A percentile compares a stretch with the other conserved stretches of the same genome.
phyloP scores from a whole-genome alignment of 2,329 filamentous ascomycete genomes.

The Phyllosticta citribraziliensis region DNA sequence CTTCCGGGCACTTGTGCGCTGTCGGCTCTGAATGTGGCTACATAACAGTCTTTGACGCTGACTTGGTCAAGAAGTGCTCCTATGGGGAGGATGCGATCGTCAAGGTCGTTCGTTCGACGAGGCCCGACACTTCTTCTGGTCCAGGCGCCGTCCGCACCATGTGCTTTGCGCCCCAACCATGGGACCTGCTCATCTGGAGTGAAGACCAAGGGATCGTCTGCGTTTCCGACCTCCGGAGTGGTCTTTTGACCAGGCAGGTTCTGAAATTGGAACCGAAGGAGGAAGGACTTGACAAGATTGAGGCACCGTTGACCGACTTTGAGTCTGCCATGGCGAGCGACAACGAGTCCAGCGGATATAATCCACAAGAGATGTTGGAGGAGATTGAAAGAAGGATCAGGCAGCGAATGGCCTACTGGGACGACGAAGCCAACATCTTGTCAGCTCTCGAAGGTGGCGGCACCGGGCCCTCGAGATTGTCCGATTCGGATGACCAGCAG shows the following conservation, averaged over 20 bases:
- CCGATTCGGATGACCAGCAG: not conserved
- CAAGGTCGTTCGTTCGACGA: slow-evolving; percentile 67
- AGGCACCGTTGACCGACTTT: slow-evolving; percentile 31
- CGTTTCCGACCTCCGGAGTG: slow-evolving; percentile 60
- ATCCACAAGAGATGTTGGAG: not conserved
- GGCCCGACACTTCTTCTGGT: slow-evolving; percentile 50
- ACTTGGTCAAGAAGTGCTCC: slow-evolving; percentile 31
- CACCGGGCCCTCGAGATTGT: not conserved
- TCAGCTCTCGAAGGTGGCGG: slow-evolving; percentile 19
- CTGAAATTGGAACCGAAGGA: slow-evolving; percentile 52
- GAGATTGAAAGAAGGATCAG: not conserved
- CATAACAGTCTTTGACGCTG: slow-evolving; percentile 63
- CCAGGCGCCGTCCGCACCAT: slow-evolving; percentile 79
- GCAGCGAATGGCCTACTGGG: not conserved
- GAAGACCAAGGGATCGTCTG: slow-evolving; percentile 74
- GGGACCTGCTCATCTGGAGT: slow-evolving; percentile 86
- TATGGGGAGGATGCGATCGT: slow-evolving; percentile 54
- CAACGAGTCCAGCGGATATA: not conserved
- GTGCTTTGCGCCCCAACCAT: slow-evolving; percentile 82
- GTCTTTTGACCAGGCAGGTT: slow-evolving; percentile 58
- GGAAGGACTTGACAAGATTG: slow-evolving; percentile 47
- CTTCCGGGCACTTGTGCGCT: slow-evolving; percentile 60
- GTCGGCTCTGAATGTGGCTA: slow-evolving; percentile 72
- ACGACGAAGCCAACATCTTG: slow-evolving; percentile 26
- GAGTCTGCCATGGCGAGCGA: slow-evolving; percentile 29